Base-by-base conservation (phyloP, 768 basidiomycete species). In the Rhodotorula kratochvilovae region DNA sequence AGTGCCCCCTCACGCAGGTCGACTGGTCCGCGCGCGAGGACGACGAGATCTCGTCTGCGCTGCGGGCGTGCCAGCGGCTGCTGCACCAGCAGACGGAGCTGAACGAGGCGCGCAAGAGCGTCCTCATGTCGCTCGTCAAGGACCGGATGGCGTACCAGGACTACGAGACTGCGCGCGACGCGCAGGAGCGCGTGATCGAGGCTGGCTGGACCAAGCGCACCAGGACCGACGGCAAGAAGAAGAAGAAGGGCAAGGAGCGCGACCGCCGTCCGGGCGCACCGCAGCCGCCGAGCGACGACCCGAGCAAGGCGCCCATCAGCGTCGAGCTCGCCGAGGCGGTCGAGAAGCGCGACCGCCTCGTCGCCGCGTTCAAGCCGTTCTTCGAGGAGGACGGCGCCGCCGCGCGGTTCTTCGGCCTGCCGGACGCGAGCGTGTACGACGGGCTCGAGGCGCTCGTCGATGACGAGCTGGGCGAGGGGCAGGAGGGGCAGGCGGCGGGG, bases 91-190 rank as follows among this genome's bases (percentile, higher is more conserved):
- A 97, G 60, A 83, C 89, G 5, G 85, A 87, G 16, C 84, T 87
- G 68, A 99, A 99, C 83, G 91, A 93, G 76, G 86, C 86, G 6
- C 88, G 95, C 21, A 89, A 89, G 79, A 81, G 81, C 42, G 87
- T 90, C 7, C 85, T 98, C 4, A 84, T 84, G 23, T 82, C 84
- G 23, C 85, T 93, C 71, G 92, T 93, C 39, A 87, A 88, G 70
- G 91, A 93, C 77, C 86, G 93, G 31, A 84, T 98, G 27, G 92
- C 88, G 12, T 91, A 92, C 78, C 90, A 92, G 77, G 95, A 98
- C 78, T 98, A 95, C 81, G 81, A 91, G 67, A 89, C 91, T 42
- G 80, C 86, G 15, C 87, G 93, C 27, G 92, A 95, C 72, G 84
- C 88, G 8, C 85, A 98, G 60, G 94, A 98, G 83, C 89, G 87